Evolutionary conservation across 495 filamentous ascomycete genomes (phyloP).

Genomic region (Penicillium angulare): DNA sequence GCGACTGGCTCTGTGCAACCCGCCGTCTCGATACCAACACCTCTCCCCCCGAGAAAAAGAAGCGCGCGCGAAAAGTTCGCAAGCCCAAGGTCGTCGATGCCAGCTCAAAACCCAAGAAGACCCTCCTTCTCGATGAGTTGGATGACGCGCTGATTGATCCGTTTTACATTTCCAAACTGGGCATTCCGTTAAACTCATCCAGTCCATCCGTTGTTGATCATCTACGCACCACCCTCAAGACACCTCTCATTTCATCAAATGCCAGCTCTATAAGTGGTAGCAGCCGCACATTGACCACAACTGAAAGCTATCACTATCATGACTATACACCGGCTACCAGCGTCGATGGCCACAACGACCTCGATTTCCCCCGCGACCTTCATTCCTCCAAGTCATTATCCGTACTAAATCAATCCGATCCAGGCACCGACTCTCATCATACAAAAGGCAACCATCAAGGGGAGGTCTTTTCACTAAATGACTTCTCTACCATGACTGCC

Average conservation of each 20-base stretch:
- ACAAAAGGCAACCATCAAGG: background rate
- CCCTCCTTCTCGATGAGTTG: conserved; percentile 20
- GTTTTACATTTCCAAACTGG: conserved; percentile 8
- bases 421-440: background rate
- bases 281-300: conserved; percentile 10
- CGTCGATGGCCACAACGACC: conserved; percentile 6
- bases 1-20: background rate
- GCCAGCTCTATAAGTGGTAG: conserved; percentile 18
- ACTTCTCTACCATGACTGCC: conserved; percentile 29
- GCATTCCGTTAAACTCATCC: background rate
- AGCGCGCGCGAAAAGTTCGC: conserved; percentile 9
- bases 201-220: conserved; percentile 19
- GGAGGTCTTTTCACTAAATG: conserved; percentile 24
- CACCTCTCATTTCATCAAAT: conserved; percentile 3
- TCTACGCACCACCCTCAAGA: conserved; percentile 11
- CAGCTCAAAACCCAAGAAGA: conserved; percentile 13
- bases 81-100: conserved; percentile 7
- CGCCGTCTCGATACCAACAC: background rate
- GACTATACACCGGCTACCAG: conserved; percentile 17
- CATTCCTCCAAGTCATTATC: background rate
- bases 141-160: conserved; percentile 22
- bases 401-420: background rate
- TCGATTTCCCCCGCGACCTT: background rate
- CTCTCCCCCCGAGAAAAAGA: conserved; percentile 12
- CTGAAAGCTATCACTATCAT: conserved; percentile 8